Evolutionary conservation across 139 green algal genomes (phyloP).

Genomic region (Pseudopediastrum boryanum): DNA sequence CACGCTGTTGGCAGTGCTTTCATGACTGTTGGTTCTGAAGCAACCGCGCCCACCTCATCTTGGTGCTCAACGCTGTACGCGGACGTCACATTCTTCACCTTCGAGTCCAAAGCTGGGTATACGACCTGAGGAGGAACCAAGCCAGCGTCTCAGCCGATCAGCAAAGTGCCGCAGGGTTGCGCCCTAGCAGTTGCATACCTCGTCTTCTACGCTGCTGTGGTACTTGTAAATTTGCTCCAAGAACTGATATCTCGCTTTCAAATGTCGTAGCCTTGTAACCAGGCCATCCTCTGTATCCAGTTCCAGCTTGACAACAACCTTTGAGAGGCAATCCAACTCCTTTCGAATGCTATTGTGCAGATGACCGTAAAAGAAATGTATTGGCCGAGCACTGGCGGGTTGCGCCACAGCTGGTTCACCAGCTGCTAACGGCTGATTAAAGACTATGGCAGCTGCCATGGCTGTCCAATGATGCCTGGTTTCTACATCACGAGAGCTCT

Average conservation of each 20-base stretch:
- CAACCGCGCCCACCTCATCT: conserved; percentile 70
- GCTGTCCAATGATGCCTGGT: no score
- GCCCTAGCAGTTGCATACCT: conserved; percentile 60
- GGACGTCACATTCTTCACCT: conserved; percentile 91
- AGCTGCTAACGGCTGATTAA: no score
- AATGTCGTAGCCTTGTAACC: conserved; percentile 41
- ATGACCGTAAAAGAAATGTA: conserved; percentile 84
- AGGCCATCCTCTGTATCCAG: conserved; percentile 25
- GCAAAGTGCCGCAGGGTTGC: no score
- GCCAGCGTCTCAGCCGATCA: not conserved
- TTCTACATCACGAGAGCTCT: no score
- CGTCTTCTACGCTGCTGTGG: conserved; percentile 91
- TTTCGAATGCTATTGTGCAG: conserved; percentile 83
- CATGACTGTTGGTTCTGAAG: no score
- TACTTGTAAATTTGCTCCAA: conserved; percentile 91
- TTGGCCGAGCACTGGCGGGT: no score
- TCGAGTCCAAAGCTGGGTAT: conserved; percentile 87
- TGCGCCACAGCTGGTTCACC: no score
- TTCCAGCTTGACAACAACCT: conserved; percentile 55
- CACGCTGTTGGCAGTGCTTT: no score
- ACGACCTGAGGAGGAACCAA: conserved; percentile 70
- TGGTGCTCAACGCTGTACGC: conserved; percentile 91
- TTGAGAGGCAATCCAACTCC: conserved; percentile 71
- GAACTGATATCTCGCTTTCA: conserved; percentile 79
- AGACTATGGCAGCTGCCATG: no score